Base-by-base conservation (phyloP, 2,329 filamentous ascomycete species). In the Curvularia eragrostidis region DNA sequence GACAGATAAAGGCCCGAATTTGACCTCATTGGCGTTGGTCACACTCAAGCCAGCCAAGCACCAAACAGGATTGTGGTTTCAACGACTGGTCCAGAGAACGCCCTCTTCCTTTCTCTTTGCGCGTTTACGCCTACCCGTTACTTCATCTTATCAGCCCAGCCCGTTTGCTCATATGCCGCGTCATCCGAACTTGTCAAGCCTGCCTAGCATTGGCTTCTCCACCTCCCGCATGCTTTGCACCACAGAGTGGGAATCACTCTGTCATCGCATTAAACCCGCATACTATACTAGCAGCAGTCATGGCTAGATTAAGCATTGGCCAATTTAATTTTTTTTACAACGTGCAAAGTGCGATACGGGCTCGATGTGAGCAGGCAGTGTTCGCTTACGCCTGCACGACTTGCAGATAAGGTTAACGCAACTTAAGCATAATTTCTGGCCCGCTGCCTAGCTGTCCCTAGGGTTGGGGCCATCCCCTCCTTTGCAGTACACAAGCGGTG, bases 341-440 rank as follows among this genome's bases (percentile, higher is more conserved):
- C 46, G 24, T 34, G 18, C 23, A 24, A 43, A 36, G 9, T 44
- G 32, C 41, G 26, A 61, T 46, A 51, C 48, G 41, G 52, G 15
- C 34, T 47, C 47, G 30, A 36, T 18, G 53, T 55, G 52, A 64
- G 68, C 68, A 65, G 13, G 56, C 65, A 61, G 58, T 58, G 63
- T 56, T 70, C 69, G 67, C 61, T 71, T 68, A 66, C 65, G 57
- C 56, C 59, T 68, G 55, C 63, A 68, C 58, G 66, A 58, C 32
- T 64, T 62, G 60, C 62, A 72, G 70, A 73, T 75, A 74, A 75
- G 70, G 70, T 73, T 75, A 66, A 57, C 67, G 63, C 66, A 68
- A 68, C 64, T 74, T 75, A 75, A 75, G 72, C 72, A 73, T 75
- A 75, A 72, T 67, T 67, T 61, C 62, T 65, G 61, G 62, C 64